A percentile compares a stretch with the other conserved stretches of the same genome.
Evolutionary conservation across 2,329 filamentous ascomycete genomes (phyloP).

Genomic region (Pseudopithomyces chartarum): DNA sequence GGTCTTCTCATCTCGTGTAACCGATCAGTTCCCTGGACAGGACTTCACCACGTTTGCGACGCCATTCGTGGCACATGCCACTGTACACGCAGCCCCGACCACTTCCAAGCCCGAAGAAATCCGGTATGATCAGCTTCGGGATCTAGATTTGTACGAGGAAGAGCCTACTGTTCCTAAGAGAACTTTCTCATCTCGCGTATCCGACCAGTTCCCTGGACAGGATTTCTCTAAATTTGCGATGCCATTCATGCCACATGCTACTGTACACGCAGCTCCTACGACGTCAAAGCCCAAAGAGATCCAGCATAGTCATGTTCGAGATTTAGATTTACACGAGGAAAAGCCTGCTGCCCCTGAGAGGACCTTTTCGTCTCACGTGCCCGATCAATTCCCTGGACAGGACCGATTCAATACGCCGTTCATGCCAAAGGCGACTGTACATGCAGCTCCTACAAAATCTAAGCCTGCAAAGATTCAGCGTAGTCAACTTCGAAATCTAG

Average conservation of each 20-base stretch:
- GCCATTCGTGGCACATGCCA: slow-evolving; percentile 52
- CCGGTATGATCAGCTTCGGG: no score
- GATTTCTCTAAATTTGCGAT: slow-evolving; percentile 47
- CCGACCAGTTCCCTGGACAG: slow-evolving; percentile 65
- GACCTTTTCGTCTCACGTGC: slow-evolving; percentile 54
- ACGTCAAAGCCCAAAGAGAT: no score
- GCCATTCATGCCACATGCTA: slow-evolving; percentile 52
- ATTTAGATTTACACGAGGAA: slow-evolving; percentile 27
- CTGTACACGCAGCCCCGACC: slow-evolving; percentile 17
- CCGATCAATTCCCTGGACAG: slow-evolving; percentile 65
- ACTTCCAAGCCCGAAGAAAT: no score
- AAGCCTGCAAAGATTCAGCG: no score
- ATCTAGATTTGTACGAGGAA: no score
- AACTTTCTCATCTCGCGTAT: slow-evolving; percentile 54
- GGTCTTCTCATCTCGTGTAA: slow-evolving; percentile 54
- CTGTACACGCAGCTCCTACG: slow-evolving; percentile 17
- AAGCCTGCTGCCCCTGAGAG: slow-evolving; percentile 20
- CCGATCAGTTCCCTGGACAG: slow-evolving; percentile 65
- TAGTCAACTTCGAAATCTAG: no score
- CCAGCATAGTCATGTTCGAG: no score
- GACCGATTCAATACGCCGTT: slow-evolving; percentile 54
- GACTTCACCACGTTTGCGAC: slow-evolving; percentile 51
- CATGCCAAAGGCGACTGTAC: slow-evolving; percentile 44
- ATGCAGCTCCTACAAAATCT: no score
- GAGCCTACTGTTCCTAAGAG: slow-evolving; percentile 19